A percentile compares a stretch with the other conserved stretches of the same genome.
Conservation (phyloP, 2,329 filamentous ascomycete genomes). For the Pseudogymnoascus sp. region DNA sequence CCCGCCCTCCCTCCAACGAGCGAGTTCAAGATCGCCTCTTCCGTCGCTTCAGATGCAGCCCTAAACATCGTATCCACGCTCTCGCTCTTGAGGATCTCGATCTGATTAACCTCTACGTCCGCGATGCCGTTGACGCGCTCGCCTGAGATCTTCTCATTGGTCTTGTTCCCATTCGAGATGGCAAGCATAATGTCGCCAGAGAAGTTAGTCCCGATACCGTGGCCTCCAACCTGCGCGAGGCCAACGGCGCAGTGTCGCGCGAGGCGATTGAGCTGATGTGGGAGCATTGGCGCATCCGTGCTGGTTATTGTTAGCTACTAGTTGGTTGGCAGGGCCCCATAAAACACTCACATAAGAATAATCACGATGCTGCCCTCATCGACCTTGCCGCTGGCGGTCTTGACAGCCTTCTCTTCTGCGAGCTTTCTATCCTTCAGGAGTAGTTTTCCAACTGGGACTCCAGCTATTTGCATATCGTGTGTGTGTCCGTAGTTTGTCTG, state of each 20-base stretch:
- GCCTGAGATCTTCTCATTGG: conserved; percentile 23
- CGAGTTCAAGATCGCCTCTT: conserved; percentile 61
- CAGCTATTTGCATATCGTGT: conserved; percentile 51
- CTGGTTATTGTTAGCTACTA: conserved; percentile 16
- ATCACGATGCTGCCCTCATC: conserved; percentile 59
- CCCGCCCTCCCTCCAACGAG: conserved; percentile 53
- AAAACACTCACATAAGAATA: conserved; percentile 40
- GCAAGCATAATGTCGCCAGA: conserved; percentile 64
- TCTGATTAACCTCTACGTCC: conserved; percentile 36
- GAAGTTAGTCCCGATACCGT: conserved; percentile 47
- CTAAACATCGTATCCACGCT: conserved; percentile 58
- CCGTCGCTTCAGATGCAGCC: conserved; percentile 55
- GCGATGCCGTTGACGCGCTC: conserved; percentile 24
- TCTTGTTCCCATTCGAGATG: conserved; percentile 53
- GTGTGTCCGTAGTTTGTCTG: conserved; percentile 60
- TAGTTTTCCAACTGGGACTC: conserved; percentile 55
- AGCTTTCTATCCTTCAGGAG: conserved; percentile 43
- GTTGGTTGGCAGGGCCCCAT: neutral
- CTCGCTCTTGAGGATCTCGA: conserved; percentile 49
- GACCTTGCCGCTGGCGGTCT: conserved; percentile 39
- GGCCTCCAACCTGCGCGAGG: conserved; percentile 53
- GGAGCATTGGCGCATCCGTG: conserved; percentile 55
- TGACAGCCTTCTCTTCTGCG: conserved; percentile 29
- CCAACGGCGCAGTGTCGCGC: conserved; percentile 58
- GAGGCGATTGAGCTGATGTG: conserved; percentile 50